phyloP scores from a whole-genome alignment of 345 rosid species.

The Arabis alpina region DNA sequence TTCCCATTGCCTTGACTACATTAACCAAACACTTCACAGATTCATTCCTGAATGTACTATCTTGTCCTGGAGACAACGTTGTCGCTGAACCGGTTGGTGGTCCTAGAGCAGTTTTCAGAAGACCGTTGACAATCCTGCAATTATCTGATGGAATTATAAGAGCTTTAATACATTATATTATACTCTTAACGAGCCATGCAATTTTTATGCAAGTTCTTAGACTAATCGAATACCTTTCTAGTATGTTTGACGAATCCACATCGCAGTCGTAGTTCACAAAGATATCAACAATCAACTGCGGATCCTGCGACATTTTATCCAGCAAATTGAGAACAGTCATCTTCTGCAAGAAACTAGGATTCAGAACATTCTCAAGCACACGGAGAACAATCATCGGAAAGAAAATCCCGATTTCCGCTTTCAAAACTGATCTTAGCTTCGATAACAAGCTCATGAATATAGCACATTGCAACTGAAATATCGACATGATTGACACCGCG shows the following conservation, averaged over 20 bases:
- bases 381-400: conserved; percentile 94
- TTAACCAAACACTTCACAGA: conserved; percentile 94
- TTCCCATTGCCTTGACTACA: conserved; percentile 79
- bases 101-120: conserved; percentile 93
- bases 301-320: conserved; percentile 82
- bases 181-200: conserved; percentile 29
- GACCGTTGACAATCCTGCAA: conserved; percentile 99
- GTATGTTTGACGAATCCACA: conserved; percentile 88
- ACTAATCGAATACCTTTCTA: conserved; percentile 77
- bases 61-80: conserved; percentile 81
- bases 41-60: conserved; percentile 81
- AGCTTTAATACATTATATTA: conserved; percentile 68
- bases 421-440: conserved; percentile 82
- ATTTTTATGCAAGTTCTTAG: conserved; percentile 8
- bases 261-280: conserved; percentile 98
- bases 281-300: conserved; percentile 82
- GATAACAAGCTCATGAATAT: conserved; percentile 75
- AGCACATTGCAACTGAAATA: conserved; percentile 94
- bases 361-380: conserved; percentile 92
- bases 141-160: conserved; percentile 96
- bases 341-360: conserved; percentile 96
- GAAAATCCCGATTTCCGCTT: conserved; percentile 89
- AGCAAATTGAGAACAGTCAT: conserved; percentile 88
- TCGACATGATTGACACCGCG: conserved; percentile 88
- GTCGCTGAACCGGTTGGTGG: conserved; percentile 93